Evolutionary conservation across 805 yeast species (phyloP).

Genomic region (Myxozyma melibiosi): DNA sequence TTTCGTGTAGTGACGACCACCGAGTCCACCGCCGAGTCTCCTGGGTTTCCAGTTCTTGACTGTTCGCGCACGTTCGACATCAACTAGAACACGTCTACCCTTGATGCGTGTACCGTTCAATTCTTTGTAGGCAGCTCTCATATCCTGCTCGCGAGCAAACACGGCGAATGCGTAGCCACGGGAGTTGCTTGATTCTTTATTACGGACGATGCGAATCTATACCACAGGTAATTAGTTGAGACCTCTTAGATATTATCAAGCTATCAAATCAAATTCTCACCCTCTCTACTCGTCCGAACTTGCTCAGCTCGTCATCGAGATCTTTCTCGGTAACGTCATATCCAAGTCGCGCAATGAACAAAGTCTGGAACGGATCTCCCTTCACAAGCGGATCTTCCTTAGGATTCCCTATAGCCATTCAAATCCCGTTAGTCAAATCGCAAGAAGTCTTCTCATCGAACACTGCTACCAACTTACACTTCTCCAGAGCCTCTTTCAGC

Average conservation of each 20-base stretch:
- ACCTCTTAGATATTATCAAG: not conserved
- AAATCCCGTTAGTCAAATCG: not conserved
- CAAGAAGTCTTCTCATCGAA: too few relatives aligned
- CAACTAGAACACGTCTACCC: conserved; percentile 53
- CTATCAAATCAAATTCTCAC: conserved; percentile 37
- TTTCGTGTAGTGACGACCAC: conserved; percentile 71
- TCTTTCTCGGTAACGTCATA: conserved; percentile 69
- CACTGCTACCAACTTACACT: conserved; percentile 37
- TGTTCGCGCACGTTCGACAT: conserved; percentile 46
- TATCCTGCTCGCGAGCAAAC: conserved; percentile 62
- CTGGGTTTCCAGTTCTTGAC: conserved; percentile 46
- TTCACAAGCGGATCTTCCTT: conserved; percentile 55
- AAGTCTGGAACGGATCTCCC: conserved; percentile 76
- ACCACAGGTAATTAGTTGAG: not conserved
- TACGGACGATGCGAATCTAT: conserved; percentile 56
- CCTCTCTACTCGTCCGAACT: conserved; percentile 71
- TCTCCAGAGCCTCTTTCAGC: conserved; percentile 44
- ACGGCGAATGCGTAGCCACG: conserved; percentile 85
- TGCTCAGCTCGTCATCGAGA: conserved; percentile 59
- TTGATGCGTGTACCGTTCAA: conserved; percentile 57
- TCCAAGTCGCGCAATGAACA: conserved; percentile 74
- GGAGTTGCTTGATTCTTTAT: conserved; percentile 55
- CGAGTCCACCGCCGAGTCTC: conserved; percentile 85
- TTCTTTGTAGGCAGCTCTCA: conserved; percentile 62
- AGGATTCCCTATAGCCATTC: conserved; percentile 52